Conservation (phyloP, 495 filamentous ascomycete species). For the Clohesyomyces aquaticus region DNA sequence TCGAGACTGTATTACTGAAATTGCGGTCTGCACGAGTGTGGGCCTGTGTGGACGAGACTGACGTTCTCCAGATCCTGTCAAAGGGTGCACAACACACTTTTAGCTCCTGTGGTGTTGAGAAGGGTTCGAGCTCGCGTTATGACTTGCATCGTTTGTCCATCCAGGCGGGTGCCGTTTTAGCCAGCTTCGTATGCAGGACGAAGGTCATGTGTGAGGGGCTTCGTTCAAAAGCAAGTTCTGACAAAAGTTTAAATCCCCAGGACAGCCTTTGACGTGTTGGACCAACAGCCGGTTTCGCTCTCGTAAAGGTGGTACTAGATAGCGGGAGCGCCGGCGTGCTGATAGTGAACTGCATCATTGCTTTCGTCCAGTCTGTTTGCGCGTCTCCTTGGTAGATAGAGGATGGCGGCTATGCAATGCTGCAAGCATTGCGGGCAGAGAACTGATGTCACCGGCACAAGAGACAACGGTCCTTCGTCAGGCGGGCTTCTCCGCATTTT, state of each 20-base stretch:
- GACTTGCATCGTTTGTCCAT: constrained; percentile 5
- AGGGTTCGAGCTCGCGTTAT: neutral
- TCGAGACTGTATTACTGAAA: neutral
- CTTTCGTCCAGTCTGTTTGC: too few relatives aligned
- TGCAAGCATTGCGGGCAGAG: too few relatives aligned
- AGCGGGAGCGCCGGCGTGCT: neutral
- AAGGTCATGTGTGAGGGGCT: neutral
- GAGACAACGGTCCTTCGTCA: neutral
- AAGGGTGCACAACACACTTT: neutral
- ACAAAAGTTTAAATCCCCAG: neutral
- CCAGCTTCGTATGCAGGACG: neutral
- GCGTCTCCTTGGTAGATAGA: too few relatives aligned
- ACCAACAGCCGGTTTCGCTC: neutral
- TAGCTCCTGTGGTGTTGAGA: neutral
- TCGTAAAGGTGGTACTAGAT: constrained; percentile 2
- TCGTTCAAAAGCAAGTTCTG: constrained; percentile 1
- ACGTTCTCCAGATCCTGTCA: constrained; percentile 1
- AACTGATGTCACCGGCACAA: neutral
- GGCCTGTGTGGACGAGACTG: too few relatives aligned
- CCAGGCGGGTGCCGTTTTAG: neutral
- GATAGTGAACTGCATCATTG: neutral
- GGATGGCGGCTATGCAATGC: too few relatives aligned
- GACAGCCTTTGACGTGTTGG: neutral
- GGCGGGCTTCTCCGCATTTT: constrained; percentile 30
- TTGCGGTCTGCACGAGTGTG: neutral